Evolutionary conservation across 371 early-diverging fungal species (phyloP).

Genomic region (Mortierella sp.): DNA sequence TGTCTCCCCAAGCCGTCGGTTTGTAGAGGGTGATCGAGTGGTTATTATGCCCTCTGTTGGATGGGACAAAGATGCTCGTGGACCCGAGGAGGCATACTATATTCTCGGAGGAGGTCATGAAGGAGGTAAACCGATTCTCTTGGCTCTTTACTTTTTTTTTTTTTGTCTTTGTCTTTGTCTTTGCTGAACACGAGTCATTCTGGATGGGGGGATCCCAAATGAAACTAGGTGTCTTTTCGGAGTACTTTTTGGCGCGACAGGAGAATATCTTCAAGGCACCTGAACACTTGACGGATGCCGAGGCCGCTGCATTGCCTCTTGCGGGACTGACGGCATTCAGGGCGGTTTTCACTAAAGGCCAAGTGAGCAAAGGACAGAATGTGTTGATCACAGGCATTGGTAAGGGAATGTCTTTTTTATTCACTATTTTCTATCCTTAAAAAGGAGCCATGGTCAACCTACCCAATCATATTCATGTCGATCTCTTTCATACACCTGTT

Average conservation of each 20-base stretch:
- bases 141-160: no score
- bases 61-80: constrained; percentile 67
- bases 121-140: constrained; percentile 17
- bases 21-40: constrained; percentile 57
- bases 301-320: constrained; percentile 77
- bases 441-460: neutral
- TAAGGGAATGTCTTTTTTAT: constrained; percentile 1
- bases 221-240: constrained; percentile 66
- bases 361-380: constrained; percentile 63
- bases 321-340: constrained; percentile 78
- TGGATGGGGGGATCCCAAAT: no score
- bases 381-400: constrained; percentile 81
- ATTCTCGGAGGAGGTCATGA: constrained; percentile 69
- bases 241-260: constrained; percentile 60
- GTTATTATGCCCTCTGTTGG: constrained; percentile 66
- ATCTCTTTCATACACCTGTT: constrained; percentile 1
- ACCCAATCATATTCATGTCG: neutral
- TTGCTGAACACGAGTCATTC: no score
- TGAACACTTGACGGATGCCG: constrained; percentile 64
- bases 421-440: neutral
- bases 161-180: no score
- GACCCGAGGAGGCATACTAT: constrained; percentile 67
- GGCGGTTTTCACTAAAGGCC: constrained; percentile 68
- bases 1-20: constrained; percentile 14
- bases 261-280: constrained; percentile 65